Conservation (phyloP, 257 asterid genomes). For the Lavandula angustifolia region DNA sequence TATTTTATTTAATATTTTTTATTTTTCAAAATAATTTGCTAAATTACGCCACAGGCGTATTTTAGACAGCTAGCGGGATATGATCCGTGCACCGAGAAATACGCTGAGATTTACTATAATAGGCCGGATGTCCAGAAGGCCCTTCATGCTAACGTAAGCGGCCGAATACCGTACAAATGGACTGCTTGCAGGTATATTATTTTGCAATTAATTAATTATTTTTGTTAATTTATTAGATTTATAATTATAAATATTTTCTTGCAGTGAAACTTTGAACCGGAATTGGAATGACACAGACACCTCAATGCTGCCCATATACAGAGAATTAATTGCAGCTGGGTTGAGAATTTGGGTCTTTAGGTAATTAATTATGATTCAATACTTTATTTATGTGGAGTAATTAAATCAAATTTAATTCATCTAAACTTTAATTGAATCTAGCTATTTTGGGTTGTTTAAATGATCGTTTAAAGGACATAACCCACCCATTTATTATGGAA, state of each 20-base stretch:
- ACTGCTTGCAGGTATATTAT: constrained; percentile 86
- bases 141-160: constrained; percentile 74
- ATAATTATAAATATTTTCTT: neutral
- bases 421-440: no score
- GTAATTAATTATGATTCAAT: constrained; percentile 29
- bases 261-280: constrained; percentile 81
- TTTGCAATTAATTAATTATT: neutral
- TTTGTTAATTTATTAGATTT: neutral
- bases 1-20: neutral
- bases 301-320: constrained; percentile 82
- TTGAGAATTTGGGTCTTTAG: constrained; percentile 96
- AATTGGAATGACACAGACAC: constrained; percentile 90
- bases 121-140: constrained; percentile 88
- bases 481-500: no score
- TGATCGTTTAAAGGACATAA: no score
- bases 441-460: no score
- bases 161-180: constrained; percentile 80
- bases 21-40: neutral
- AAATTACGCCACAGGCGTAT: constrained; percentile 23
- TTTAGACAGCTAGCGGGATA: constrained; percentile 60
- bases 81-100: constrained; percentile 91
- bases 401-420: no score
- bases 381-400: no score
- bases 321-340: constrained; percentile 70
- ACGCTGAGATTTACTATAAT: constrained; percentile 84